A percentile compares a stretch with the other conserved stretches of the same genome.
phyloP scores from a whole-genome alignment of 176 grass and related monocot species.

The Aegilops bicornis region DNA sequence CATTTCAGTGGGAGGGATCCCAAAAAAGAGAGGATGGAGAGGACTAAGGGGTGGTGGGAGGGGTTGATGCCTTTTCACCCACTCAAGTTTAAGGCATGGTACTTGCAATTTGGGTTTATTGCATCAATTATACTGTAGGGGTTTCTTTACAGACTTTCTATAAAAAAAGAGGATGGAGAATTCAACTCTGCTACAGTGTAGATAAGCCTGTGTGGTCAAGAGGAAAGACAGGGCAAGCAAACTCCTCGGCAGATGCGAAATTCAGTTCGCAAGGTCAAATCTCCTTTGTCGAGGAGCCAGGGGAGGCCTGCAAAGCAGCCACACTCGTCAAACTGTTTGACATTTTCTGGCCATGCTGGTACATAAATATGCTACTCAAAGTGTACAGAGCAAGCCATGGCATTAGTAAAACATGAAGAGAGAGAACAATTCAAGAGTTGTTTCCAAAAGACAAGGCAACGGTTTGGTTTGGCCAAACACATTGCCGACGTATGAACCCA shows the following conservation, averaged over 20 bases:
- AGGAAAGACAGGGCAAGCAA: not conserved
- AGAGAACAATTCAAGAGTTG: conserved; percentile 38
- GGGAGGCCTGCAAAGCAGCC: conserved; percentile 38
- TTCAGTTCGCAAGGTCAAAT: conserved; percentile 24
- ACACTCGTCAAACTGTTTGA: conserved; percentile 41
- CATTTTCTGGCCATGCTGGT: not conserved
- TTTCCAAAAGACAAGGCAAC: conserved; percentile 9
- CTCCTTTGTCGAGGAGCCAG: conserved; percentile 20
- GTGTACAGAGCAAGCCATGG: not conserved
- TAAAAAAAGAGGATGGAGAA: not conserved
- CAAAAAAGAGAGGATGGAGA: too few relatives aligned
- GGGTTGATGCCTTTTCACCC: too few relatives aligned
- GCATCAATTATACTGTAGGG: too few relatives aligned
- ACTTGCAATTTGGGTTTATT: too few relatives aligned
- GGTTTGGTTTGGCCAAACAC: conserved; percentile 19
- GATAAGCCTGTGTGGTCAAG: not conserved
- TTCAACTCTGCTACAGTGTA: not conserved
- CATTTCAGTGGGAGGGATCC: too few relatives aligned
- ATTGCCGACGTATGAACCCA: not conserved
- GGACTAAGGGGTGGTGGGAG: too few relatives aligned
- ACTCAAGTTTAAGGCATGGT: too few relatives aligned
- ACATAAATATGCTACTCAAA: conserved; percentile 9
- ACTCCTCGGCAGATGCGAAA: conserved; percentile 20
- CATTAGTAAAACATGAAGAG: conserved; percentile 16
- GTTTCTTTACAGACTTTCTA: too few relatives aligned